phyloP scores from a whole-genome alignment of 257 asterid genomes.

The Avicennia marina region DNA sequence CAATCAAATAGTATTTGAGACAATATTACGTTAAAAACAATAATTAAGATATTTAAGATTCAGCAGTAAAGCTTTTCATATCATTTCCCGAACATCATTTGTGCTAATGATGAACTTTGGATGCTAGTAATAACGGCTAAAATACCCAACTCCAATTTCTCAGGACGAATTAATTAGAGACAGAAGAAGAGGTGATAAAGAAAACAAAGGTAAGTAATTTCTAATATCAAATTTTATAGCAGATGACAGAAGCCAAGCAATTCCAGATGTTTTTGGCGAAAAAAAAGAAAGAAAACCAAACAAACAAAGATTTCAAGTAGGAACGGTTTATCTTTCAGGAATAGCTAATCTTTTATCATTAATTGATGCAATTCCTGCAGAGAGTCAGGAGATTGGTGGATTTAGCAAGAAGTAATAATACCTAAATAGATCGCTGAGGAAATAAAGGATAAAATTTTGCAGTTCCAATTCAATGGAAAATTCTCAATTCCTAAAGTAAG shows the following conservation, averaged over 20 bases:
- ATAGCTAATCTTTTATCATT: no score
- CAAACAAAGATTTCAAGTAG: neutral
- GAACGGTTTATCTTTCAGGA: no score
- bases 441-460: no score
- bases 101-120: neutral
- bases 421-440: no score
- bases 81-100: neutral
- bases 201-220: no score
- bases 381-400: no score
- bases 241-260: neutral
- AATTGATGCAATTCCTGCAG: no score
- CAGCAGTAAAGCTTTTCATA: neutral
- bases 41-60: neutral
- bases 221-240: neutral
- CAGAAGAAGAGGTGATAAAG: neutral
- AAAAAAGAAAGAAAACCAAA: no score
- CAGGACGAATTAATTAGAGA: neutral
- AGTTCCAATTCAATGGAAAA: no score
- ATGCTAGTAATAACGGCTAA: neutral
- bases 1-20: neutral
- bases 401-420: no score
- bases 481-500: no score
- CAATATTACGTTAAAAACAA: neutral
- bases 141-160: neutral
- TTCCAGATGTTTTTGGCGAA: no score